These are phyloP conservation scores for Miamiensis avidus DNA, from an alignment of 169 alveolate species.

Conservation along the genomic window DNA sequence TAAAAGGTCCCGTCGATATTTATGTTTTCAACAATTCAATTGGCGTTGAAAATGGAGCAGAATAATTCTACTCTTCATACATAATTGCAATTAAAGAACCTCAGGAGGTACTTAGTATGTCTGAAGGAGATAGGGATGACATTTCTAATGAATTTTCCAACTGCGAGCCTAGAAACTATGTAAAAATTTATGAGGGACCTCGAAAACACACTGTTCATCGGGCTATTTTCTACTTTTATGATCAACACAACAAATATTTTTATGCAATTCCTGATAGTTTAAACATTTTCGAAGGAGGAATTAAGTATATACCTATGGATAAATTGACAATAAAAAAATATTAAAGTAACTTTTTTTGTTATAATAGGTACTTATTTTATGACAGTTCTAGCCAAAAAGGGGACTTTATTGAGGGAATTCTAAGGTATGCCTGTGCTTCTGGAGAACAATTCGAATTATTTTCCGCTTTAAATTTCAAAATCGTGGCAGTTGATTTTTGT, in stretches of 20 bases:
- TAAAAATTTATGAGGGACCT: slow-evolving; percentile 38
- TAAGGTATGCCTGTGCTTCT: slow-evolving; percentile 45
- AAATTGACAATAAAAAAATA: no score
- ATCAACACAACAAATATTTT: slow-evolving; percentile 39
- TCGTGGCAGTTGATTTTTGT: slow-evolving; percentile 22
- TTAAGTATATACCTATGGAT: background rate
- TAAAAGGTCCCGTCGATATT: background rate
- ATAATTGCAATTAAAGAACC: slow-evolving; percentile 1
- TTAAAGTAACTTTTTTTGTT: no score
- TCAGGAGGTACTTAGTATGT: background rate
- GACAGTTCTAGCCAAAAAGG: slow-evolving; percentile 22
- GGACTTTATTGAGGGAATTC: slow-evolving; percentile 39
- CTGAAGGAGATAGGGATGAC: slow-evolving; percentile 14
- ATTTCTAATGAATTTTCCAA: slow-evolving; percentile 9
- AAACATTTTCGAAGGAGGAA: slow-evolving; percentile 44
- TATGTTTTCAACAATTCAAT: slow-evolving; percentile 7
- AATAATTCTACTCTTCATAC: slow-evolving; percentile 1
- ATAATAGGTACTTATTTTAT: slow-evolving; percentile 25
- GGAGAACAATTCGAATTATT: slow-evolving; percentile 16
- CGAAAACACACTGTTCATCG: slow-evolving; percentile 25
- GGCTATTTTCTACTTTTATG: slow-evolving; percentile 40
- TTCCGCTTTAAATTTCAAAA: background rate
- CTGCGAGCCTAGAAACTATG: background rate
- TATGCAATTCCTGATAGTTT: slow-evolving; percentile 35
- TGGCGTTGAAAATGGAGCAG: slow-evolving; percentile 8